A percentile compares a stretch with the other conserved stretches of the same genome.
Evolutionary conservation across 2,329 filamentous ascomycete species (phyloP).

Genomic region (Pseudocercospora cruenta): DNA sequence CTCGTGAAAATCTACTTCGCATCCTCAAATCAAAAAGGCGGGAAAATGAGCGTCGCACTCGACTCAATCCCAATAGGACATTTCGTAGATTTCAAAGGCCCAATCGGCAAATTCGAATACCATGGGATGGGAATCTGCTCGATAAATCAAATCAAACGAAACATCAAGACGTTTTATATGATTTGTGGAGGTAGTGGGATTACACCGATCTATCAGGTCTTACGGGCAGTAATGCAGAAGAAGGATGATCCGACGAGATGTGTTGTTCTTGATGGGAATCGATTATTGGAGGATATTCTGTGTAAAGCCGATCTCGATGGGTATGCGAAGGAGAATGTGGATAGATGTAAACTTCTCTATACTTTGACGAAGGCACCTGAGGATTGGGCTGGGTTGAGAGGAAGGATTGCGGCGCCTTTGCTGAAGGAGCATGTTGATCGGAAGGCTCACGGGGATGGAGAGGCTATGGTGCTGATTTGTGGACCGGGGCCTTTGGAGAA

Average conservation of each 20-base stretch:
- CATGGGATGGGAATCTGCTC: constrained; percentile 66
- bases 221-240: constrained; percentile 73
- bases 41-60: constrained; percentile 80
- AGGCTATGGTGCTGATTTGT: constrained; percentile 73
- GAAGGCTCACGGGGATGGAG: constrained; percentile 43
- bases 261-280: constrained; percentile 77
- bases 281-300: constrained; percentile 78
- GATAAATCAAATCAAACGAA: constrained; percentile 60
- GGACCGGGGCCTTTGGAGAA: constrained; percentile 77
- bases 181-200: constrained; percentile 87
- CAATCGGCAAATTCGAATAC: constrained; percentile 84
- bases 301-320: constrained; percentile 72
- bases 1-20: constrained; percentile 82
- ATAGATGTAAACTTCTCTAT: constrained; percentile 68
- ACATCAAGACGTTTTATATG: constrained; percentile 75
- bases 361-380: constrained; percentile 67
- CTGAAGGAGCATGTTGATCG: constrained; percentile 60
- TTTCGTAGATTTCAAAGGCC: constrained; percentile 82
- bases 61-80: constrained; percentile 73
- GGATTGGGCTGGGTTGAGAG: constrained; percentile 69
- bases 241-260: constrained; percentile 67
- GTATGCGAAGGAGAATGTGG: constrained; percentile 57
- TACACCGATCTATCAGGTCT: constrained; percentile 86
- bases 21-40: constrained; percentile 61
- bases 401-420: constrained; percentile 67